These are phyloP conservation scores for Aspergillus melleus DNA, from an alignment of 2,329 filamentous ascomycete genomes.

Conservation along the genomic window DNA sequence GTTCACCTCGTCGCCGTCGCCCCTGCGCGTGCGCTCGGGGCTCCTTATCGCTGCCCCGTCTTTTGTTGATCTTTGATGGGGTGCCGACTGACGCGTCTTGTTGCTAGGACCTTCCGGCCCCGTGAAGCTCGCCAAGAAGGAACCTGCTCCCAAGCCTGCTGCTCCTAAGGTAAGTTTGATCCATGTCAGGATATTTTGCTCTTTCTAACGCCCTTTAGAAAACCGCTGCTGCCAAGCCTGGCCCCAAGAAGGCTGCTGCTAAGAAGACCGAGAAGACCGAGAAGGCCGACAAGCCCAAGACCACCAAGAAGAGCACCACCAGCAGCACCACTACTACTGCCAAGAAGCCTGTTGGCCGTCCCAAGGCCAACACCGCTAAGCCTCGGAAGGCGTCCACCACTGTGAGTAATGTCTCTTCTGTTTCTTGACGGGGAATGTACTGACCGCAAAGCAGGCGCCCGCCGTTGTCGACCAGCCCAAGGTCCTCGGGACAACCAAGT, in stretches of 20 bases:
- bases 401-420: slow-evolving; percentile 28
- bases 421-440: slow-evolving; percentile 5
- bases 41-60: neutral
- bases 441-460: slow-evolving; percentile 53
- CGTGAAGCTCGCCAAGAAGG: slow-evolving; percentile 89
- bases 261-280: slow-evolving; percentile 54
- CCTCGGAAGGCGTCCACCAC: slow-evolving; percentile 53
- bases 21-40: neutral
- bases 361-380: slow-evolving; percentile 55
- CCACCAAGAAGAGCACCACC: slow-evolving; percentile 47
- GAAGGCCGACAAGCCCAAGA: slow-evolving; percentile 47
- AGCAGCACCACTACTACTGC: slow-evolving; percentile 35
- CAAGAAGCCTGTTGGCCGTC: slow-evolving; percentile 55
- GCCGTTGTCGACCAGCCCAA: slow-evolving; percentile 69
- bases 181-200: neutral
- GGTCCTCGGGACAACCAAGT: slow-evolving; percentile 78
- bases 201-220: slow-evolving; percentile 7
- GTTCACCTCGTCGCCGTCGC: neutral
- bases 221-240: slow-evolving; percentile 23
- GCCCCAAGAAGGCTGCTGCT: slow-evolving; percentile 22
- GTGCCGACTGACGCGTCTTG: slow-evolving; percentile 30
- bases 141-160: slow-evolving; percentile 47
- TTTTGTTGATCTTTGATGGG: slow-evolving; percentile 7
- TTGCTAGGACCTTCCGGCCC: slow-evolving; percentile 74
- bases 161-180: slow-evolving; percentile 32